A percentile compares a stretch with the other conserved stretches of the same genome.
Conservation (phyloP, 176 grass and related monocot genomes). For the Pontederia crassipes region DNA sequence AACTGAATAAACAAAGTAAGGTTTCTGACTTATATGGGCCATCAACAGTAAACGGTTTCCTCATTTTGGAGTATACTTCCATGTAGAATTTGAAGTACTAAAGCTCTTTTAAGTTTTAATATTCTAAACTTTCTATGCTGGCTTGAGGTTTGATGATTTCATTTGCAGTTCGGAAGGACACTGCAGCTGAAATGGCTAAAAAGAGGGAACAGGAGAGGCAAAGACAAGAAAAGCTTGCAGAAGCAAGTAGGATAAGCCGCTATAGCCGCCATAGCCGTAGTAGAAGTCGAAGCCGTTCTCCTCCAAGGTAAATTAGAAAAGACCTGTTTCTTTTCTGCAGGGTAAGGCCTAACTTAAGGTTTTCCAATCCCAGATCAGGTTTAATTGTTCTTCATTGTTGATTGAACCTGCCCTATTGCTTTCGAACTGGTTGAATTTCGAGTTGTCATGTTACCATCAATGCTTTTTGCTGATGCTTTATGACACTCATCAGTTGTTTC, state of each 20-base stretch:
- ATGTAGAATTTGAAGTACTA: background rate
- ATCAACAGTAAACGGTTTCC: background rate
- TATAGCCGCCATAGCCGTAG: conserved; percentile 53
- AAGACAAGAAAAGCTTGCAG: conserved; percentile 77
- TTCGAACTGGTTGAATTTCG: background rate
- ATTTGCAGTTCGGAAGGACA: conserved; percentile 77
- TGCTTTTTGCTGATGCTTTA: no score
- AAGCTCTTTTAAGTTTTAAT: background rate
- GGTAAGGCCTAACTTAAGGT: no score
- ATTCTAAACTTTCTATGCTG: background rate
- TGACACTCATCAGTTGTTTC: no score
- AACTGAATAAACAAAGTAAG: conserved; percentile 99
- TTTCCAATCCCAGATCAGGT: background rate
- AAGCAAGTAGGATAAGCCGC: conserved; percentile 48
- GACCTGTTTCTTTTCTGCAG: background rate
- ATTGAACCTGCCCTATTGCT: background rate
- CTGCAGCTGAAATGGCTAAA: conserved; percentile 77
- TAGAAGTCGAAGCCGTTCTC: conserved; percentile 60
- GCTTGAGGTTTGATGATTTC: conserved; percentile 12
- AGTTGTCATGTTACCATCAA: conserved; percentile 13
- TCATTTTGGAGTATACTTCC: background rate
- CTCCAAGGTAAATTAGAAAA: conserved; percentile 49
- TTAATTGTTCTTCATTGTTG: background rate
- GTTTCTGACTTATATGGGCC: conserved; percentile 24
- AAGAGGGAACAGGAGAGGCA: conserved; percentile 80